Conservation (phyloP, 306 rosid genomes). For the Cicer chorassanicum region DNA sequence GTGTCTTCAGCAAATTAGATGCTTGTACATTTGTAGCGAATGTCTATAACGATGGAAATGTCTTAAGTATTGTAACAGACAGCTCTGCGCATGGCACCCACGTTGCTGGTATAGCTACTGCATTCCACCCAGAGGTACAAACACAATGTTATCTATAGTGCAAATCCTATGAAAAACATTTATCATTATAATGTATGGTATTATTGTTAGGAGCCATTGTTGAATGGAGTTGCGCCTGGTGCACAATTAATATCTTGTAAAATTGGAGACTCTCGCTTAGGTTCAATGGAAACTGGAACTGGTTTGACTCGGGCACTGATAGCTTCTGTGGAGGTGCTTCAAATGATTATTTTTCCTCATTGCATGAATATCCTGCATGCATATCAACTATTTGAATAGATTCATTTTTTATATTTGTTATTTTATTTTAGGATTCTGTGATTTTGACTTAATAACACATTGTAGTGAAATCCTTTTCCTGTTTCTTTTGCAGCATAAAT, state of each 20-base stretch:
- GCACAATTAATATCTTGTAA: conserved; percentile 96
- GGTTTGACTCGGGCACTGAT: conserved; percentile 93
- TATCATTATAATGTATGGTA: conserved; percentile 41
- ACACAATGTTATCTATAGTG: conserved; percentile 32
- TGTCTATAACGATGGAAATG: conserved; percentile 83
- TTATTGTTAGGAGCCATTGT: conserved; percentile 75
- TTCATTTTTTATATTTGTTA: conserved; percentile 26
- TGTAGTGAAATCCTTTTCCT: conserved; percentile 38
- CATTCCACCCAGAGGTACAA: conserved; percentile 89
- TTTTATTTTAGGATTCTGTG: conserved; percentile 37
- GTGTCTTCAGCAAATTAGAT: conserved; percentile 92
- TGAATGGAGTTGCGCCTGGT: conserved; percentile 99
- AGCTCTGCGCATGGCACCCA: conserved; percentile 96
- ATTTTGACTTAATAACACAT: conserved; percentile 36
- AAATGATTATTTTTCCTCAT: conserved; percentile 30
- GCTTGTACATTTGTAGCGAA: conserved; percentile 87
- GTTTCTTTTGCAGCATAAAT: conserved; percentile 80
- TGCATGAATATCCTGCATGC: conserved; percentile 29
- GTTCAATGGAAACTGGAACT: conserved; percentile 98
- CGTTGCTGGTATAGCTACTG: conserved; percentile 92
- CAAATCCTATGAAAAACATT: conserved; percentile 30
- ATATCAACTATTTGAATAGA: conserved; percentile 34
- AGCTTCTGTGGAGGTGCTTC: conserved; percentile 91
- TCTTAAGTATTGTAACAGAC: conserved; percentile 90
- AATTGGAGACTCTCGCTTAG: conserved; percentile 97